A percentile compares a stretch with the other conserved stretches of the same genome.
These are phyloP conservation scores for Trapa incisa DNA, from an alignment of 345 rosid genomes.

Conservation along the genomic window DNA sequence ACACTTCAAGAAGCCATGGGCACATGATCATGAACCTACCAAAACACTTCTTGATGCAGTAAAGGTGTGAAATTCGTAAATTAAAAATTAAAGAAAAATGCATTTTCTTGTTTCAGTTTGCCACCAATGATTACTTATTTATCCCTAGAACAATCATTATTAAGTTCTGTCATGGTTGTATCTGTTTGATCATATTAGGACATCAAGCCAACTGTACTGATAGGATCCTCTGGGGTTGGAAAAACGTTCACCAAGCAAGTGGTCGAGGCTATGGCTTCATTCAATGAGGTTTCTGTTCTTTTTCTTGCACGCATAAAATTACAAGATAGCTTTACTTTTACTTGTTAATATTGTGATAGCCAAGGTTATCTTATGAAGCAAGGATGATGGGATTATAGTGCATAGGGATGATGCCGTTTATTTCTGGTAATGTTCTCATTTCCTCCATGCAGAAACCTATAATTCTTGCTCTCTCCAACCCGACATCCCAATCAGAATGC, in stretches of 20 bases:
- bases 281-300: constrained; percentile 45
- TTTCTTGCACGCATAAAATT: constrained; percentile 4
- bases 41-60: constrained; percentile 58
- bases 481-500: constrained; percentile 94
- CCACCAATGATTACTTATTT: background rate
- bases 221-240: constrained; percentile 55
- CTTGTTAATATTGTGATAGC: no score
- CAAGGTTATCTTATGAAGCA: no score
- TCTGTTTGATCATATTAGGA: constrained; percentile 27
- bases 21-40: constrained; percentile 73
- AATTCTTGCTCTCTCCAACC: constrained; percentile 89
- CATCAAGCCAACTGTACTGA: constrained; percentile 48
- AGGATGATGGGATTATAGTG: no score
- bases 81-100: no score
- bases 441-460: constrained; percentile 55
- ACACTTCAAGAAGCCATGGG: constrained; percentile 95
- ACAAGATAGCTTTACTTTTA: background rate
- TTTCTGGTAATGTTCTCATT: background rate
- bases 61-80: constrained; percentile 33
- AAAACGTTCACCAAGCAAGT: constrained; percentile 86
- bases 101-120: background rate
- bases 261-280: constrained; percentile 69
- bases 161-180: constrained; percentile 1
- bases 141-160: background rate
- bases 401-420: no score